These are phyloP conservation scores for Parastagonospora avenae DNA, from an alignment of 2,329 filamentous ascomycete genomes.

Conservation along the genomic window DNA sequence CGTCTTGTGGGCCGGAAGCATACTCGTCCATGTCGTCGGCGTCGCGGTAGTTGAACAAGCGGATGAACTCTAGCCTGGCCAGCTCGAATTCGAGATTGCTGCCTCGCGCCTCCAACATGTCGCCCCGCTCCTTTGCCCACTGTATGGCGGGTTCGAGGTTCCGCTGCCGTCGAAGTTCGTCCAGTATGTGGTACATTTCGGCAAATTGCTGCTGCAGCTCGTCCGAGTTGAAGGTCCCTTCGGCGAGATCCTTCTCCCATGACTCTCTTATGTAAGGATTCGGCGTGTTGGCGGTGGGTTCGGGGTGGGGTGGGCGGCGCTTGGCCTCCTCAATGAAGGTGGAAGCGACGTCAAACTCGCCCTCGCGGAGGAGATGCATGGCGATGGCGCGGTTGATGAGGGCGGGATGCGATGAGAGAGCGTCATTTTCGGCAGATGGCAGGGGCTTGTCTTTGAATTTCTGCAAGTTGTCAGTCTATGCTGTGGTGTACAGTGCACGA, in stretches of 20 bases:
- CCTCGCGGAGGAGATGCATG: constrained; percentile 95
- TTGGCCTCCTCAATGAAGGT: constrained; percentile 79
- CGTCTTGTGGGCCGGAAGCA: constrained; percentile 60
- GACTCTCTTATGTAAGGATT: constrained; percentile 42
- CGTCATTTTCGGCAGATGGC: constrained; percentile 79
- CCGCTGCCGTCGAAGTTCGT: constrained; percentile 70
- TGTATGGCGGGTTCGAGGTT: constrained; percentile 83
- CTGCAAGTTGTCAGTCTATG: constrained; percentile 41
- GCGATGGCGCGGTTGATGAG: constrained; percentile 92
- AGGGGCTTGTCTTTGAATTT: constrained; percentile 68
- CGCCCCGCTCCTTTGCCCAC: constrained; percentile 78
- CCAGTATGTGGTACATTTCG: constrained; percentile 88
- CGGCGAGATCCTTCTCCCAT: constrained; percentile 53
- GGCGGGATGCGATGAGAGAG: constrained; percentile 72
- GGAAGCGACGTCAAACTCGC: constrained; percentile 85
- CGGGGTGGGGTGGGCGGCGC: constrained; percentile 50
- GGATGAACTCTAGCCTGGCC: constrained; percentile 85
- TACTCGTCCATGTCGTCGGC: constrained; percentile 57
- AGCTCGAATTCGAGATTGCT: constrained; percentile 97
- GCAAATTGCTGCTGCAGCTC: constrained; percentile 81
- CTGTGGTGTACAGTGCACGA: neutral
- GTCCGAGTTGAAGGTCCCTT: constrained; percentile 65
- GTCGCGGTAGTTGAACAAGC: constrained; percentile 66
- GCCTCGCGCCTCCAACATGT: constrained; percentile 75
- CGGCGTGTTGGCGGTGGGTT: constrained; percentile 43